Evolutionary conservation across 306 rosid species (phyloP).

Genomic region (Gastrolobium villosum): DNA sequence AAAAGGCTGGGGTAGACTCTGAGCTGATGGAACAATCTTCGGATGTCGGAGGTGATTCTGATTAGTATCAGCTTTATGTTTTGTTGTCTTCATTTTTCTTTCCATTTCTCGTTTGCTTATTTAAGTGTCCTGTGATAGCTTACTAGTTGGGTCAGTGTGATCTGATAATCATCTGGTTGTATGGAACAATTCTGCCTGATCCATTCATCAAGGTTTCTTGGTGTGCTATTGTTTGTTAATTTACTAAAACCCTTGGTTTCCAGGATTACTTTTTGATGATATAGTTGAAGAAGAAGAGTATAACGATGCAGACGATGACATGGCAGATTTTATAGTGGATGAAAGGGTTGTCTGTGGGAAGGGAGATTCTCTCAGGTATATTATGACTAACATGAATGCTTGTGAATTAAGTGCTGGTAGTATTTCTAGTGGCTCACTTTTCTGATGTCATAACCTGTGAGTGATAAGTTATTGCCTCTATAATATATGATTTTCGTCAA

Average conservation of each 20-base stretch:
- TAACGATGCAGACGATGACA: slow-evolving; percentile 50
- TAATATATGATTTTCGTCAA: slow-evolving; percentile 36
- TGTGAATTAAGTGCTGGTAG: slow-evolving; percentile 38
- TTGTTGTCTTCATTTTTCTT: neutral
- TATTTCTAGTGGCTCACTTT: slow-evolving; percentile 1
- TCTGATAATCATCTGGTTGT: slow-evolving; percentile 21
- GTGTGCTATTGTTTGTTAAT: slow-evolving; percentile 26
- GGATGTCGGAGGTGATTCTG: slow-evolving; percentile 47
- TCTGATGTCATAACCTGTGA: slow-evolving; percentile 32
- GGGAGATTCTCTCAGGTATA: slow-evolving; percentile 50
- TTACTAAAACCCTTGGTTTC: slow-evolving; percentile 29
- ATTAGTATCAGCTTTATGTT: slow-evolving; percentile 26
- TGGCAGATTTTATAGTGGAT: slow-evolving; percentile 58
- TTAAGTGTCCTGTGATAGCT: slow-evolving; percentile 1
- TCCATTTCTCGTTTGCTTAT: neutral
- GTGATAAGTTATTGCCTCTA: slow-evolving; percentile 6
- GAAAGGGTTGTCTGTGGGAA: slow-evolving; percentile 41
- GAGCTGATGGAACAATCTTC: slow-evolving; percentile 33
- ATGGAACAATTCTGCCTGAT: slow-evolving; percentile 19
- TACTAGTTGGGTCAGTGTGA: slow-evolving; percentile 12
- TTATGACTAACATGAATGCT: slow-evolving; percentile 26
- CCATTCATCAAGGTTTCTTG: neutral
- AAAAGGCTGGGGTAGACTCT: slow-evolving; percentile 40
- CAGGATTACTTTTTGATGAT: slow-evolving; percentile 51
- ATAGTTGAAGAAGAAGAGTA: slow-evolving; percentile 44